These are phyloP conservation scores for Suhomyces atakaporum DNA, from an alignment of 1,139 yeast species.

Conservation along the genomic window DNA sequence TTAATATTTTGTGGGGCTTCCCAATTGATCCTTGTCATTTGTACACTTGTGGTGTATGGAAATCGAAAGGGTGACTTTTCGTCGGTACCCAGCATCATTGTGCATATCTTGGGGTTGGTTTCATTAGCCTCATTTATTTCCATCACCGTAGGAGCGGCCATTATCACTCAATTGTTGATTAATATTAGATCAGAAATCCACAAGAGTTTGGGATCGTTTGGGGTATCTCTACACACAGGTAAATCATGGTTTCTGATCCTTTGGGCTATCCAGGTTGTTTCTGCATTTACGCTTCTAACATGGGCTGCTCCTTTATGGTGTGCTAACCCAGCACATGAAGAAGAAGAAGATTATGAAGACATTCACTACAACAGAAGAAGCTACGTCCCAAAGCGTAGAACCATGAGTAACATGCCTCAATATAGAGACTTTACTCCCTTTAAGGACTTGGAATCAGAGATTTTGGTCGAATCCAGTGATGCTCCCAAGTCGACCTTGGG, in stretches of 20 bases:
- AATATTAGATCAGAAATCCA: conserved; percentile 30
- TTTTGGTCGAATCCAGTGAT: conserved; percentile 2
- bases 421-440: conserved; percentile 9
- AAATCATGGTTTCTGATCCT: conserved; percentile 41
- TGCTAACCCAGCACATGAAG: conserved; percentile 36
- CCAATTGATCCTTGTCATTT: conserved; percentile 29
- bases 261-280: conserved; percentile 35
- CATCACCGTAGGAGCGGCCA: conserved; percentile 29
- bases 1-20: conserved; percentile 26
- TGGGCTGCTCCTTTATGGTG: conserved; percentile 52
- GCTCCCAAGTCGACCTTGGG: conserved; percentile 1
- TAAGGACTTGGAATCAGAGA: conserved; percentile 8
- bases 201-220: conserved; percentile 43
- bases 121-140: conserved; percentile 37
- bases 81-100: conserved; percentile 27
- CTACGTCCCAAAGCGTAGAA: conserved; percentile 6
- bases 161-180: conserved; percentile 28
- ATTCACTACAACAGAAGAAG: conserved; percentile 4
- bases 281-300: conserved; percentile 24
- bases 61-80: conserved; percentile 37
- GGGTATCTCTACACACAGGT: conserved; percentile 46
- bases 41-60: conserved; percentile 38
- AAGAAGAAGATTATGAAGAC: conserved; percentile 24
- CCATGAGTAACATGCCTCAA: conserved; percentile 1
- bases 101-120: conserved; percentile 34